Base-by-base conservation (phyloP, 371 early-diverging fungal genomes). In the Coemansia sp. region DNA sequence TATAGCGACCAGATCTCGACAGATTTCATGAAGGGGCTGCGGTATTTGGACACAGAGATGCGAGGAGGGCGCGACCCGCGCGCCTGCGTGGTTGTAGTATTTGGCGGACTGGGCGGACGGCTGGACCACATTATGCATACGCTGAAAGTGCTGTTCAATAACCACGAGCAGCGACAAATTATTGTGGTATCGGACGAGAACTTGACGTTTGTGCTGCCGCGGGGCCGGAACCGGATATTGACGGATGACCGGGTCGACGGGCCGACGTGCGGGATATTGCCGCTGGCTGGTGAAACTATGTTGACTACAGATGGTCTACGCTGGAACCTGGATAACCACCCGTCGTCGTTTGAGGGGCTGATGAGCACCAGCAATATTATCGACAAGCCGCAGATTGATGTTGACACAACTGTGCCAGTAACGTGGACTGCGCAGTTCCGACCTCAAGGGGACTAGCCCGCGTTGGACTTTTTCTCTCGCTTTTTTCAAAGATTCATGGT, bases 231-330 rank as follows among this genome's bases (percentile, higher is more conserved):
- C 77, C 80, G 77, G 30, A 87, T 95, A 14, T 65, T 81, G 20
- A 87, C 88, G 64, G 77, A 83, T 59, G 63, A 68, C 33, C 75
- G 81, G 11, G 69, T 87, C 16, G 91, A 94, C 78, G 94, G 95
- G 0, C 93, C 94, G 3, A 88, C 88, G 0, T 96, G 97, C 72
- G 97, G 97, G 30, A 70, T 95, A 4, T 79, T 94, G 61, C 95
- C 97, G 4, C 79, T 96, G 35, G 91, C 90, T 8, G 82, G 82
- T 4, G 76, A 81, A 2, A 81, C 78, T 3, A 82, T 68, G 2
- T 49, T 91, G 20, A 86, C 85, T 0, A 92, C 93, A 0, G 71
- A 54, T 31, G 95, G 97, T 0, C 81, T 96, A 50, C 83, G 84
- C 69, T 96, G 94, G 94, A 85, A 96, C 77, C 74, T 96, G 34